Evolutionary conservation across 2,329 filamentous ascomycete genomes (phyloP).

Genomic region (Trichoderma atroviride): DNA sequence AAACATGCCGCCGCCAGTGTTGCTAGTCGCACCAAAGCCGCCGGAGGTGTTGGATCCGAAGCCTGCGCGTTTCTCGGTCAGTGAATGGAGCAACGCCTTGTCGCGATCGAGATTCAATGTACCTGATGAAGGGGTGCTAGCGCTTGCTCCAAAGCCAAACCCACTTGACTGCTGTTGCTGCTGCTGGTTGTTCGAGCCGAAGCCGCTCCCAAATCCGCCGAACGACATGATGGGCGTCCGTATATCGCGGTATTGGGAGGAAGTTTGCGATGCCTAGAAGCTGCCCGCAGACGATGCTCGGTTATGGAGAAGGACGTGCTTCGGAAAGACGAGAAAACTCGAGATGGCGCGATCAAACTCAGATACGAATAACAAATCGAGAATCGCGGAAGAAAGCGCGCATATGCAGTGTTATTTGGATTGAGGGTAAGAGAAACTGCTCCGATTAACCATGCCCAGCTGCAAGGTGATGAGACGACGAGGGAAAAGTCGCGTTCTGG

Average conservation of each 20-base stretch:
- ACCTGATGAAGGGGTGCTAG: slow-evolving; percentile 52
- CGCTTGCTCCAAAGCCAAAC: slow-evolving; percentile 60
- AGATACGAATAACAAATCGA: slow-evolving; percentile 15
- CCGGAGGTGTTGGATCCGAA: slow-evolving; percentile 40
- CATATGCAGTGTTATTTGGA: neutral
- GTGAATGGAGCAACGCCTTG: slow-evolving; percentile 31
- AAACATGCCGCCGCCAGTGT: slow-evolving; percentile 47
- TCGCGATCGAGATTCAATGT: slow-evolving; percentile 42
- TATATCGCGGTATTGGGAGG: slow-evolving; percentile 31
- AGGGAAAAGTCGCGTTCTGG: slow-evolving; percentile 24
- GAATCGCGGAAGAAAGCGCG: slow-evolving; percentile 22
- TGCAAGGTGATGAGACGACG: slow-evolving; percentile 27
- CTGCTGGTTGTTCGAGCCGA: slow-evolving; percentile 57
- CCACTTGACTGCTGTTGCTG: slow-evolving; percentile 40
- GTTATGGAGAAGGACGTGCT: neutral
- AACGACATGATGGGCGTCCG: slow-evolving; percentile 53
- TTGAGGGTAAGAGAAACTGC: neutral
- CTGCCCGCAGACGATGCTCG: slow-evolving; percentile 25
- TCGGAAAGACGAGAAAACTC: slow-evolving; percentile 10
- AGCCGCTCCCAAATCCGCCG: slow-evolving; percentile 55
- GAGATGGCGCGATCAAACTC: slow-evolving; percentile 16
- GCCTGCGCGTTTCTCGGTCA: slow-evolving; percentile 35
- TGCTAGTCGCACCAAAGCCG: slow-evolving; percentile 48
- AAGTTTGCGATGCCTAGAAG: slow-evolving; percentile 23
- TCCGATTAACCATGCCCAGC: slow-evolving; percentile 30